These are phyloP conservation scores for Capsella bursapastoris DNA, from an alignment of 345 rosid species.

Conservation along the genomic window DNA sequence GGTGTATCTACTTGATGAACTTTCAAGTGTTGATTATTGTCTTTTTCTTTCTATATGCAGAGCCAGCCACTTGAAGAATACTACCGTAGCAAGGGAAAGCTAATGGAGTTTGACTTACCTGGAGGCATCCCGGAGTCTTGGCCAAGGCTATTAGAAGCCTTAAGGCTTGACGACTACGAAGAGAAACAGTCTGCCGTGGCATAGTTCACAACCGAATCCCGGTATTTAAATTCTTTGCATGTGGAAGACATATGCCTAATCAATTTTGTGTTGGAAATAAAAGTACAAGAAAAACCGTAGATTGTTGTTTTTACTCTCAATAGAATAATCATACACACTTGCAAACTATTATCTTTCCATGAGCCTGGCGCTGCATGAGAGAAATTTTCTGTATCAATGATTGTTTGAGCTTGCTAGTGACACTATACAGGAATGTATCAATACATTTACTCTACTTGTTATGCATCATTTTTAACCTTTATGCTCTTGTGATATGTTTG, in stretches of 20 bases:
- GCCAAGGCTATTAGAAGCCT: conserved; percentile 92
- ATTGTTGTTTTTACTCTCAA: conserved; percentile 17
- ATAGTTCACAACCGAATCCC: conserved; percentile 39
- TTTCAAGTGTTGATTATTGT: not conserved
- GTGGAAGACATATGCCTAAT: conserved; percentile 52
- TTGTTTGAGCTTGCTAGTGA: conserved; percentile 39
- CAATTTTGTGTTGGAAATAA: conserved; percentile 55
- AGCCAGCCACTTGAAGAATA: conserved; percentile 89
- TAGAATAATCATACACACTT: conserved; percentile 40
- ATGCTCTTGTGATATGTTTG: not conserved
- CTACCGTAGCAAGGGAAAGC: conserved; percentile 70
- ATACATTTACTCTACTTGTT: conserved; percentile 23
- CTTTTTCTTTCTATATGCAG: conserved; percentile 47
- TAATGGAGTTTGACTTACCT: conserved; percentile 85
- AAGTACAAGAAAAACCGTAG: conserved; percentile 23
- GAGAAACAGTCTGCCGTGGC: conserved; percentile 77
- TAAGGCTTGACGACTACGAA: conserved; percentile 79
- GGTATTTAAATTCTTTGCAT: conserved; percentile 64
- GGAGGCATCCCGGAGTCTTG: conserved; percentile 96
- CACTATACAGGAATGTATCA: conserved; percentile 35
- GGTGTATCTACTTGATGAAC: conserved; percentile 3
- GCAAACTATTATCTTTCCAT: conserved; percentile 23
- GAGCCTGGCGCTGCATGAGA: conserved; percentile 15
- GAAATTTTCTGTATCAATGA: conserved; percentile 38
- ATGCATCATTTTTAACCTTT: not conserved